Evolutionary conservation across 129 eudicot species (phyloP), one percentile per base, ranked within the genome.

Genomic region (Ambrosia trifida): DNA sequence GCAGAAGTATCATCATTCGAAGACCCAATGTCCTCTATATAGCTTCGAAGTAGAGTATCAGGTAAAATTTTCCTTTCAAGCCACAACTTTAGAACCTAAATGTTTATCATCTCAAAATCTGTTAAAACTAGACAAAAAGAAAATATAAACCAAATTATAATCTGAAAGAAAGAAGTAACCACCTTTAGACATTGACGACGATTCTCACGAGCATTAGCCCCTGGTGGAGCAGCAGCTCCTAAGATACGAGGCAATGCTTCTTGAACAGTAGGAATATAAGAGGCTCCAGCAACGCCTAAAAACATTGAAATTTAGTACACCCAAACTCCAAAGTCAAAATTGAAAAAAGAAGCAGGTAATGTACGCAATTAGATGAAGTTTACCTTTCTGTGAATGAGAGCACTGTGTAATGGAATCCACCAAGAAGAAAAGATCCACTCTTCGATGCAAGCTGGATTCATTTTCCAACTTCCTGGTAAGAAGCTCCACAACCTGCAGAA

Each of bases 361-460:
- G 41, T 10, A 58, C 20, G 31, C 43, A 72, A 35, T n/a, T 9
- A 9, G 14, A 56, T 40, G 43, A 18, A 18, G 10, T 31, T 53
- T 79, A 93, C 98, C 98, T 85, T 85, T 87, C 35, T 85, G 91
- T 77, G 90, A 80, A 76, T 87, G 98, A 6, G 98, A 94, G 76
- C 93, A 85, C 58, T 94, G 97, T 30, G 98, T 90, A 61, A 94
- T 90, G 41, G 98, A 94, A 76, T 94, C 97, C 73, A 94, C 93
- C 50, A 94, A 78, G 63, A 89, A 94, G 75, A 94, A 85, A 47
- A 94, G 83, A 78, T 89, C 98, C 73, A 94, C 96, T 83, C 79
- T 83, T 59, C 92, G 86, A 79, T 83, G 96, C 38, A 85, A 82
- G 76, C 89, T 87, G 40, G 93, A 72, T 76, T 94, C 98, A 64